Percentiles rank a stretch among this genome's conserved stretches.
Evolutionary conservation across 2,329 filamentous ascomycete species (phyloP).

Genomic region (Byssothecium circinans): DNA sequence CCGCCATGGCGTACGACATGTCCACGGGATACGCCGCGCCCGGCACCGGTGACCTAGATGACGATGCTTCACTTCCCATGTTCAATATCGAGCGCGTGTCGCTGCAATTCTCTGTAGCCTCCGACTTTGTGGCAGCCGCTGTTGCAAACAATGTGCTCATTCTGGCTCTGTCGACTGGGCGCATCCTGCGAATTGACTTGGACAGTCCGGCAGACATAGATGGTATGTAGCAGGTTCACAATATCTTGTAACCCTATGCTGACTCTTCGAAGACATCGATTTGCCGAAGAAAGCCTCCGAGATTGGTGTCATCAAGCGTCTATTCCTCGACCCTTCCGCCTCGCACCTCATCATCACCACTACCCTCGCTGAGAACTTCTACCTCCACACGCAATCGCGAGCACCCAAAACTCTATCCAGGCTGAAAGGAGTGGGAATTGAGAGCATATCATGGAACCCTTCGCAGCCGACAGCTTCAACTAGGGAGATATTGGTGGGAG

Average conservation of each 20-base stretch:
- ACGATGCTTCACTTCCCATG: slow-evolving; percentile 72
- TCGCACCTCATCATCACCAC: slow-evolving; percentile 93
- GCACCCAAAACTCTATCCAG: slow-evolving; percentile 80
- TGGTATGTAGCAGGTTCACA: slow-evolving; percentile 33
- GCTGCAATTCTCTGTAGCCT: slow-evolving; percentile 90
- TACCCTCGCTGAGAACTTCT: slow-evolving; percentile 92
- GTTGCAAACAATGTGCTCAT: slow-evolving; percentile 97
- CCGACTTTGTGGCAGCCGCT: slow-evolving; percentile 93
- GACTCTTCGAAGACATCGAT: slow-evolving; percentile 74
- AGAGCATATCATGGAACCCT: slow-evolving; percentile 93
- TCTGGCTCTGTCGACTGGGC: slow-evolving; percentile 85
- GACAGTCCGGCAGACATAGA: slow-evolving; percentile 95
- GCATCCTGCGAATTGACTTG: slow-evolving; percentile 90
- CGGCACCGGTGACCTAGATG: slow-evolving; percentile 63
- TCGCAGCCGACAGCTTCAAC: slow-evolving; percentile 91
- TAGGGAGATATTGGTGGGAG: slow-evolving; percentile 87
- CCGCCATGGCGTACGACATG: slow-evolving; percentile 68
- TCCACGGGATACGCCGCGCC: slow-evolving; percentile 73
- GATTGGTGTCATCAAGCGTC: slow-evolving; percentile 86
- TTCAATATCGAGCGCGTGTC: slow-evolving; percentile 93
- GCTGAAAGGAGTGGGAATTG: slow-evolving; percentile 82
- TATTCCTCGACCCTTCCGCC: slow-evolving; percentile 97
- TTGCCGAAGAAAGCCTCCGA: slow-evolving; percentile 91
- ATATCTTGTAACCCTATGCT: slow-evolving; percentile 9
- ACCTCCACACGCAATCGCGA: slow-evolving; percentile 92